Base-by-base conservation (phyloP, 768 basidiomycete genomes). In the Mycena albidolilacea region DNA sequence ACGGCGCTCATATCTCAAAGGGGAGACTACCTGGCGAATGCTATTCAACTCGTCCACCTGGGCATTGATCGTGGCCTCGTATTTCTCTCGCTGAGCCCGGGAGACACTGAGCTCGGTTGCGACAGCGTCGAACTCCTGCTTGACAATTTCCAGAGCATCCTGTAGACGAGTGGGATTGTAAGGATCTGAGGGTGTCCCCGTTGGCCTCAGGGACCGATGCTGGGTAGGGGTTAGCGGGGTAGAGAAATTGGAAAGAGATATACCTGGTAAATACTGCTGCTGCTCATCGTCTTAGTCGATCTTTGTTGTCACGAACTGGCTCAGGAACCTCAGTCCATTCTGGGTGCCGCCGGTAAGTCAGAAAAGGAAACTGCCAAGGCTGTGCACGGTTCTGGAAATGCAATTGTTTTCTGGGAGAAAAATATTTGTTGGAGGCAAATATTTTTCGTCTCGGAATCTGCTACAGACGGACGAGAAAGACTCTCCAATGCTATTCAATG, bases 41-140 rank as follows among this genome's bases (percentile, higher is more conserved):
- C 92, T 90, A 77, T 93, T 94, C 64, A 98, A 86, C 80, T 99
- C 97, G 79, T 91, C 93, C 74, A 98, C 92, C 83, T 99, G 97
- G 38, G 87, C 86, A 5, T 88, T 88, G 61, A 95, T 95, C 93
- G 80, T 73, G 7, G 63, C 35, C 64, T 73, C 72, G 59, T 70
- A 73, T 70, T 73, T 70, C 57, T 73, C 68, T 21, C 72, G 64
- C 64, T 73, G 72, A 30, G 46, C 39, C 0, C 72, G 46, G 41
- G 72, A 43, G 7, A 70, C 17, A 19, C 8, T 17, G 52, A 73
- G 68, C 38, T 73, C 72, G 52, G 35, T 70, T 17, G 68, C 58
- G 7, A 73, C 68, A 4, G 15, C 54, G 48, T 73, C 72, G 35
- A 73, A 73, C 50, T 73, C 72, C n/a, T 70, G 72, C 44, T 69